These are phyloP conservation scores for Collariella sp. DNA, from an alignment of 495 filamentous ascomycete genomes.

Conservation along the genomic window DNA sequence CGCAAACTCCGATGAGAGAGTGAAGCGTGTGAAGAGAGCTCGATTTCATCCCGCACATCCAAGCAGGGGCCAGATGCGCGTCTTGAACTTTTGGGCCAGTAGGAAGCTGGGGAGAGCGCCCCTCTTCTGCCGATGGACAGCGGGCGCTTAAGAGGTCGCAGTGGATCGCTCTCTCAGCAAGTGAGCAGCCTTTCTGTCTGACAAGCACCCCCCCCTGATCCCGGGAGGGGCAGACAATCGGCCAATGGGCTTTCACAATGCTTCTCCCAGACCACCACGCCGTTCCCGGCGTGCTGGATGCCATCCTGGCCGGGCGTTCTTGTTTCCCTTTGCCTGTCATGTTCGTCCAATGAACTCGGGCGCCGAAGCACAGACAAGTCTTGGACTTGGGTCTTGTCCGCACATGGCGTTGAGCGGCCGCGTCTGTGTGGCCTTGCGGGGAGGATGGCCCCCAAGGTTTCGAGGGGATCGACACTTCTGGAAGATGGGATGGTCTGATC, in stretches of 20 bases:
- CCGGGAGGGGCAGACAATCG: constrained; percentile 11
- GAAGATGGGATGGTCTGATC: too few species aligned
- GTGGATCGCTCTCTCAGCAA: constrained; percentile 26
- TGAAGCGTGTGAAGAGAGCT: background rate
- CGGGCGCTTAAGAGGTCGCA: constrained; percentile 33
- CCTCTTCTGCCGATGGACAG: constrained; percentile 26
- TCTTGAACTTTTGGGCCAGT: constrained; percentile 27
- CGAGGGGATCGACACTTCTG: too few species aligned
- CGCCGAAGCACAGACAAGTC: background rate
- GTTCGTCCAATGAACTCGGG: constrained; percentile 5
- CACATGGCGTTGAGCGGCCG: too few species aligned
- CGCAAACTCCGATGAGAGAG: background rate
- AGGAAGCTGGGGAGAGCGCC: constrained; percentile 14
- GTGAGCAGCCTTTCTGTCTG: constrained; percentile 14
- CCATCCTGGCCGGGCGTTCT: background rate
- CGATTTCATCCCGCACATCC: constrained; percentile 19
- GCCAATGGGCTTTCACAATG: constrained; percentile 16
- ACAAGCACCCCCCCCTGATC: constrained; percentile 13
- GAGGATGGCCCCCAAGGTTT: too few species aligned
- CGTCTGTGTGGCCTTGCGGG: too few species aligned
- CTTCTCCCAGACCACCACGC: constrained; percentile 1
- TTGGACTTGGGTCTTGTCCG: background rate
- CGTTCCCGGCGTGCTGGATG: constrained; percentile 27
- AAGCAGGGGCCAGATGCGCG: constrained; percentile 22
- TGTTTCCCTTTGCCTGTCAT: background rate